Conservation (phyloP, 2,329 filamentous ascomycete genomes). For the Phialophora verrucosa region DNA sequence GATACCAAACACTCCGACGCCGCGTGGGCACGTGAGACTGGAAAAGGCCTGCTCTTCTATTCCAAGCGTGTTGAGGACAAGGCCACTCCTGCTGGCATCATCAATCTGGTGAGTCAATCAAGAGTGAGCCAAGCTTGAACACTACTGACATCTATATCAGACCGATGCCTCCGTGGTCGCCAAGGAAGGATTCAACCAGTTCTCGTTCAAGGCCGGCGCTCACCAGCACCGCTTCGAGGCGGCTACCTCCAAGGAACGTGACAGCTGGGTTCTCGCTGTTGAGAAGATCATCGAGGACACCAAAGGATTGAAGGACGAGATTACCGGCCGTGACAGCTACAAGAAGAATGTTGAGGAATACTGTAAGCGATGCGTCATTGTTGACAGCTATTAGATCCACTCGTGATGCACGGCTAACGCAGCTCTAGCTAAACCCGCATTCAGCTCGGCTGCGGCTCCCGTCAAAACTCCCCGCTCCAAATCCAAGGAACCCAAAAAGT, state of each 20-base stretch:
- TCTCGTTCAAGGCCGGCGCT: conserved; percentile 81
- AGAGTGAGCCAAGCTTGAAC: conserved; percentile 56
- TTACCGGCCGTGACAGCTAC: conserved; percentile 83
- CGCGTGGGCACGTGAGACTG: conserved; percentile 90
- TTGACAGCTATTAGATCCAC: conserved; percentile 13
- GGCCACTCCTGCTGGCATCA: conserved; percentile 76
- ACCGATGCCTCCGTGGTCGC: conserved; percentile 72
- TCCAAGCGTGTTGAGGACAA: conserved; percentile 84
- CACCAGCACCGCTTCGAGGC: conserved; percentile 97
- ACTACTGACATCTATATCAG: conserved; percentile 46
- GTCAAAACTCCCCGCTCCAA: conserved; percentile 43
- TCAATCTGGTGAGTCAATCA: conserved; percentile 74
- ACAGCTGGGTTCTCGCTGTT: conserved; percentile 87
- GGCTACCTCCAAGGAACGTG: conserved; percentile 72
- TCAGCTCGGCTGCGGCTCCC: conserved; percentile 45
- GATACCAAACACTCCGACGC: conserved; percentile 74
- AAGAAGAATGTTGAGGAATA: conserved; percentile 80
- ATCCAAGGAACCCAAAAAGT: conserved; percentile 45
- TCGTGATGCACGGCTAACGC: conserved; percentile 40
- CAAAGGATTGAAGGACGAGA: conserved; percentile 75
- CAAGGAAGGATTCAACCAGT: conserved; percentile 78
- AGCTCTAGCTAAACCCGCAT: conserved; percentile 51
- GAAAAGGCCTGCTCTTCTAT: conserved; percentile 93
- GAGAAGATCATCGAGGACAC: conserved; percentile 84
- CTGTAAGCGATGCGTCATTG: conserved; percentile 53